These are phyloP conservation scores for Perkinsus marinus DNA, from an alignment of 169 alveolate species.

Conservation along the genomic window DNA sequence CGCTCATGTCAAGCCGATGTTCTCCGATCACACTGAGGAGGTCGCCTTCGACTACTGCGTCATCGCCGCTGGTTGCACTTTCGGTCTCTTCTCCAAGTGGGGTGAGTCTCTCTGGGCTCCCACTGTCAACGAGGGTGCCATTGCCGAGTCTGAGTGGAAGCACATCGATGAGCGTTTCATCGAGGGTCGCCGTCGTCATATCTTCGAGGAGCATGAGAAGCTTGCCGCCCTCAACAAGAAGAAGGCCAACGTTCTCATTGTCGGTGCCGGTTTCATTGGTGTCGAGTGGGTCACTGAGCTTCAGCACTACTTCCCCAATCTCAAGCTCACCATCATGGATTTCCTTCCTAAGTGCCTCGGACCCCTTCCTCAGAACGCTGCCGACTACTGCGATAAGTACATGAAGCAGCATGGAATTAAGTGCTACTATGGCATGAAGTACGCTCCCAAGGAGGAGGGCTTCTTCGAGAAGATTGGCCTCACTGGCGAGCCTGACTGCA, in stretches of 20 bases:
- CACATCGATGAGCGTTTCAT: slow-evolving; percentile 27
- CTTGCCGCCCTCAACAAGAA: slow-evolving; percentile 1
- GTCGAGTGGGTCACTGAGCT: slow-evolving; percentile 31
- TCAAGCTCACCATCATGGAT: slow-evolving; percentile 23
- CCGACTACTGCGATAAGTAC: slow-evolving; percentile 21
- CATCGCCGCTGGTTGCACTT: slow-evolving; percentile 25
- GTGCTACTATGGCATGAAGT: slow-evolving; percentile 9
- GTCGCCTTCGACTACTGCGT: slow-evolving; percentile 28
- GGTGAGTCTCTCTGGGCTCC: slow-evolving; percentile 29
- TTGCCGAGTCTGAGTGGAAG: slow-evolving; percentile 17
- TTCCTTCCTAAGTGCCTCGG: slow-evolving; percentile 25
- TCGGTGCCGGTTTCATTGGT: slow-evolving; percentile 29
- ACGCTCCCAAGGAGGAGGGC: slow-evolving; percentile 16
- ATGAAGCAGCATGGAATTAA: slow-evolving; percentile 17
- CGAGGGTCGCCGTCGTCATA: slow-evolving; percentile 28
- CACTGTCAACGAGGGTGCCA: slow-evolving; percentile 22
- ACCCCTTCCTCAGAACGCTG: slow-evolving; percentile 24
- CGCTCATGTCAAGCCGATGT: background rate
- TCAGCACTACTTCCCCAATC: slow-evolving; percentile 19
- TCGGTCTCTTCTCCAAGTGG: slow-evolving; percentile 5
- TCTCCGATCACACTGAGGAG: slow-evolving; percentile 8
- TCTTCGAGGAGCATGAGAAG: slow-evolving; percentile 25
- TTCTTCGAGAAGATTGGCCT: slow-evolving; percentile 22
- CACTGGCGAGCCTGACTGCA: slow-evolving; percentile 19
- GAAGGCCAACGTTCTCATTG: slow-evolving; percentile 13